Conservation (phyloP, 176 grass and related monocot genomes). For the Carex pumila region DNA sequence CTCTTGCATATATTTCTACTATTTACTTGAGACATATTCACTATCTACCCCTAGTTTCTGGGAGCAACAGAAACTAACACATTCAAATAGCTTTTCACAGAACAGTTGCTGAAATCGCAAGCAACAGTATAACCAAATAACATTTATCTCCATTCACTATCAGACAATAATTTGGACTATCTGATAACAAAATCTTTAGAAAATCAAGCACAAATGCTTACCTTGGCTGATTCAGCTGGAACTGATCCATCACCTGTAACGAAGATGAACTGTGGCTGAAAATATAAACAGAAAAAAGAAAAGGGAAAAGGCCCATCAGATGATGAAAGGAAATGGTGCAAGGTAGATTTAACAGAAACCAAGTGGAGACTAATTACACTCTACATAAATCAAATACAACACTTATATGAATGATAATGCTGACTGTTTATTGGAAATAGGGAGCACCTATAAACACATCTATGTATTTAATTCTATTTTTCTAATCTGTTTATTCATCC, state of each 20-base stretch:
- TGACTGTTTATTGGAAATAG: neutral
- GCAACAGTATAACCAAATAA: neutral
- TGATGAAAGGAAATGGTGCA: neutral
- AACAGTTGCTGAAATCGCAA: neutral
- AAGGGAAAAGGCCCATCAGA: neutral
- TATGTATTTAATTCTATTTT: neutral
- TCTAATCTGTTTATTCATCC: neutral
- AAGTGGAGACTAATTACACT: neutral
- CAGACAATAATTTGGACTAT: neutral
- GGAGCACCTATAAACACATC: too few species aligned
- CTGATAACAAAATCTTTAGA: neutral
- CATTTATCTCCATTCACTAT: neutral
- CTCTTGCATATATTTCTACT: neutral
- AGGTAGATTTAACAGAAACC: neutral
- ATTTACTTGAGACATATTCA: neutral
- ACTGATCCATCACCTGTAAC: slow-evolving; percentile 93
- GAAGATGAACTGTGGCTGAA: slow-evolving; percentile 64
- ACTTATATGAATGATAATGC: neutral
- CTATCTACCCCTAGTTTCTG: neutral
- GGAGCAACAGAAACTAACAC: neutral
- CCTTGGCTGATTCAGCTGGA: slow-evolving; percentile 90
- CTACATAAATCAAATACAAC: neutral
- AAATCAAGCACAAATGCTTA: slow-evolving; percentile 13
- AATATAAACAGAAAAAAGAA: neutral
- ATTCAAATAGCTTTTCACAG: neutral